These are phyloP conservation scores for Russula dissimulans DNA, from an alignment of 768 basidiomycete species.

Conservation along the genomic window DNA sequence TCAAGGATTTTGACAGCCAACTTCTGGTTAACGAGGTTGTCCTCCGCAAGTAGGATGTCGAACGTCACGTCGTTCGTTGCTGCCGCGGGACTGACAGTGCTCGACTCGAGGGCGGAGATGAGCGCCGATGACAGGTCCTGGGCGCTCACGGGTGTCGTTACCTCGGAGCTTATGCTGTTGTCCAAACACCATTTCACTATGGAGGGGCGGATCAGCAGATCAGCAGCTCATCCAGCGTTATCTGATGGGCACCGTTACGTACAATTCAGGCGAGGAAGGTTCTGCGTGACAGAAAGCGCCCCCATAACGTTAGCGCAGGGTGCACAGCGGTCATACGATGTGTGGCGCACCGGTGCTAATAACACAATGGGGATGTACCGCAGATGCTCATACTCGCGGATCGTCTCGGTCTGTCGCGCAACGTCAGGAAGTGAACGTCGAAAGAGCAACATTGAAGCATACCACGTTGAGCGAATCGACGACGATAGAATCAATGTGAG, in stretches of 20 bases:
- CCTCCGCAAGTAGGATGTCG: slow-evolving; percentile 93
- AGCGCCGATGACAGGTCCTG: slow-evolving; percentile 89
- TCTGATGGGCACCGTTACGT: slow-evolving; percentile 25
- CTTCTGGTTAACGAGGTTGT: slow-evolving; percentile 94
- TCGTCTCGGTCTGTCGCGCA: slow-evolving; percentile 61
- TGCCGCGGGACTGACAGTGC: slow-evolving; percentile 82
- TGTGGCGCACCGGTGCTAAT: slow-evolving; percentile 50
- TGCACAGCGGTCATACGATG: not conserved
- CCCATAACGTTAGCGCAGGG: not conserved
- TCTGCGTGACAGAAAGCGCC: slow-evolving; percentile 23
- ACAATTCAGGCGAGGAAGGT: slow-evolving; percentile 68
- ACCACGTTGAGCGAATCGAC: slow-evolving; percentile 84
- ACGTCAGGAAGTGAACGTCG: not conserved
- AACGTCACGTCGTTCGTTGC: slow-evolving; percentile 80
- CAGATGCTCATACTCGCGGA: slow-evolving; percentile 88
- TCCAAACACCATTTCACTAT: slow-evolving; percentile 93
- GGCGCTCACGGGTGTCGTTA: slow-evolving; percentile 81
- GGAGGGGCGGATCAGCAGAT: not conserved
- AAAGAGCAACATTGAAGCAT: slow-evolving; percentile 28
- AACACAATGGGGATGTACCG: slow-evolving; percentile 96
- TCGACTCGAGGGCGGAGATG: slow-evolving; percentile 89
- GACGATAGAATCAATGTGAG: slow-evolving; percentile 91
- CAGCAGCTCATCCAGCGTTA: slow-evolving; percentile 21
- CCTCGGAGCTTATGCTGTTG: slow-evolving; percentile 91
- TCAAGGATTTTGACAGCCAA: slow-evolving; percentile 94